These are phyloP conservation scores for Lyophyllum shimeji DNA, from an alignment of 768 basidiomycete species.

Conservation along the genomic window DNA sequence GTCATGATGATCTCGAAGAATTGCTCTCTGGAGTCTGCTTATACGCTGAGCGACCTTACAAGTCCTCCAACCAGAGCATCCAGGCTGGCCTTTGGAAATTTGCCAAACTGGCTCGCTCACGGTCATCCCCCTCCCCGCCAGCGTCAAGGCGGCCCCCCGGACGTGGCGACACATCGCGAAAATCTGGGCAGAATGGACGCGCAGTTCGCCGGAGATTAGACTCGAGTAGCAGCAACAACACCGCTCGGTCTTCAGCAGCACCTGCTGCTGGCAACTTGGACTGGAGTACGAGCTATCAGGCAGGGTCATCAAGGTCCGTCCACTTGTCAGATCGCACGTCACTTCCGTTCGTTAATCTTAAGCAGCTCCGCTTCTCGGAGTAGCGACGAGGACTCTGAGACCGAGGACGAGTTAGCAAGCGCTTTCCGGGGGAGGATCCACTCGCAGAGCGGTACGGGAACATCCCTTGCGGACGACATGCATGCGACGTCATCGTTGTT, in stretches of 20 bases:
- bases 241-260: constrained; percentile 20
- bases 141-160: constrained; percentile 50
- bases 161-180: constrained; percentile 48
- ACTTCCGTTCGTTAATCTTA: neutral
- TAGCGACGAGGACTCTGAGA: constrained; percentile 58
- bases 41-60: neutral
- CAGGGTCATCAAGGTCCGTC: constrained; percentile 75
- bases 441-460: constrained; percentile 28
- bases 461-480: constrained; percentile 22
- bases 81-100: constrained; percentile 9
- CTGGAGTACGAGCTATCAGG: constrained; percentile 88
- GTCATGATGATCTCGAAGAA: neutral
- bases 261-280: constrained; percentile 41
- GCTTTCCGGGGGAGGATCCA: constrained; percentile 43
- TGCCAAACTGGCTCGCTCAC: constrained; percentile 76
- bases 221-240: constrained; percentile 25
- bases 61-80: neutral
- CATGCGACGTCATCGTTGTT: constrained; percentile 25
- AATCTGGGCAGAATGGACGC: constrained; percentile 32
- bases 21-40: neutral
- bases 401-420: constrained; percentile 46
- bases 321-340: neutral
- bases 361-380: constrained; percentile 49
- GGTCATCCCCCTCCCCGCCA: constrained; percentile 76
- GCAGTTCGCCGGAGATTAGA: constrained; percentile 35